These are phyloP conservation scores for Chaetomium globosum DNA, from an alignment of 2,329 filamentous ascomycete species.

Conservation along the genomic window DNA sequence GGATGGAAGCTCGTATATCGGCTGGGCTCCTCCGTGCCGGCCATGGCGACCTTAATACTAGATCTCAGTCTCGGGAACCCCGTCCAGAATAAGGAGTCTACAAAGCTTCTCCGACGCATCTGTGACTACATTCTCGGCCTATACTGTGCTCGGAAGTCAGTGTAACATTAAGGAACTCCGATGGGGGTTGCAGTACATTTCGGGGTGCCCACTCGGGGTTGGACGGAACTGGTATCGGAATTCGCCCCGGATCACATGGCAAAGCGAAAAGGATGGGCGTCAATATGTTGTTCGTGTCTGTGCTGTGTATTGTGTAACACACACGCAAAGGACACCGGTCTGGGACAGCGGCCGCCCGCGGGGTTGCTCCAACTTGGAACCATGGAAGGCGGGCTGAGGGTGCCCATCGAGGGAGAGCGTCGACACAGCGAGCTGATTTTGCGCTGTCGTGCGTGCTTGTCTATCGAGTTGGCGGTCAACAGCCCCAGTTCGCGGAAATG, in stretches of 20 bases:
- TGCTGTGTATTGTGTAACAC: background rate
- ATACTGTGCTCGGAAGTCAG: background rate
- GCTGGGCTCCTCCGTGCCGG: background rate
- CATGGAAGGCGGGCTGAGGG: background rate
- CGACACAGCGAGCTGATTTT: background rate
- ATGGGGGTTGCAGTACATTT: conserved; percentile 10
- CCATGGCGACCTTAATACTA: background rate
- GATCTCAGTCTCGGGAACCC: background rate
- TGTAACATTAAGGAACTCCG: conserved; percentile 24
- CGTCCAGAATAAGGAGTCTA: conserved; percentile 6
- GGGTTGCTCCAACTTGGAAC: background rate
- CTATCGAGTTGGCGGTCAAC: background rate
- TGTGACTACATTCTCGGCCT: background rate
- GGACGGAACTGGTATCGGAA: background rate
- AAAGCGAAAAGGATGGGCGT: background rate
- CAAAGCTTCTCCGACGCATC: background rate
- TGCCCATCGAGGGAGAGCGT: background rate
- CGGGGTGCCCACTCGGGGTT: conserved; percentile 1
- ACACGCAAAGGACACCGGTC: background rate
- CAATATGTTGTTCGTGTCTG: background rate
- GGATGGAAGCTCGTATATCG: background rate
- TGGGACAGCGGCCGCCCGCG: background rate
- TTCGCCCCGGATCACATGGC: conserved; percentile 1
- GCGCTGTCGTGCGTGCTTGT: background rate
- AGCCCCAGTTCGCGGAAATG: background rate